Percentiles rank a stretch among this genome's conserved stretches.
Evolutionary conservation across 1,284 basidiomycete genomes (phyloP).

Genomic region (Malassezia arunalokei): DNA sequence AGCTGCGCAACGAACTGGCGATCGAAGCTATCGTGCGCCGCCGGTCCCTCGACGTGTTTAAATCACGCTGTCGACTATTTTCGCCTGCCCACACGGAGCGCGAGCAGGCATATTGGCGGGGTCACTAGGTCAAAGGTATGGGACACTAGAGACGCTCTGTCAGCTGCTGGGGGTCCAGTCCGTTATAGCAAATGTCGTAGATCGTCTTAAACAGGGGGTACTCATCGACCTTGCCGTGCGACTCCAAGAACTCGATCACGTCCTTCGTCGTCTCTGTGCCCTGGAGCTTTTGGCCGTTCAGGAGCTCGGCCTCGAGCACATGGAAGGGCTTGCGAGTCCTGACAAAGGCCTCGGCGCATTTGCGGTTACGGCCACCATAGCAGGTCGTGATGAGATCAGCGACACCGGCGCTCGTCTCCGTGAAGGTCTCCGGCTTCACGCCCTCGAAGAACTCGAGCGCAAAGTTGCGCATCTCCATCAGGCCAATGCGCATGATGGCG

Average conservation of each 20-base stretch:
- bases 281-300: constrained; percentile 54
- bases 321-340: constrained; percentile 52
- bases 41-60: constrained; percentile 31
- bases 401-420: constrained; percentile 51
- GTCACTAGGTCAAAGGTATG: not conserved
- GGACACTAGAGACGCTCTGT: constrained; percentile 32
- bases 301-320: constrained; percentile 52
- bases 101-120: constrained; percentile 28
- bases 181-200: constrained; percentile 38
- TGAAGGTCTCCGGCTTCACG: constrained; percentile 52
- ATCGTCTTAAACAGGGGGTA: constrained; percentile 53
- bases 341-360: constrained; percentile 52
- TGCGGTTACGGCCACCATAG: constrained; percentile 53
- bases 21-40: constrained; percentile 33
- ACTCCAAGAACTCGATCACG: constrained; percentile 51
- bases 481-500: constrained; percentile 53
- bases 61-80: constrained; percentile 32
- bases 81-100: constrained; percentile 19
- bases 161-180: constrained; percentile 47
- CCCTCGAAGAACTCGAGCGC: constrained; percentile 53
- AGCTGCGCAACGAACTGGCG: constrained; percentile 36
- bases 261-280: constrained; percentile 52
- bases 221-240: constrained; percentile 48
- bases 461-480: constrained; percentile 48
- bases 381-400: constrained; percentile 55